phyloP scores from a whole-genome alignment of 345 rosid genomes.

The Raphanus raphanistrum region DNA sequence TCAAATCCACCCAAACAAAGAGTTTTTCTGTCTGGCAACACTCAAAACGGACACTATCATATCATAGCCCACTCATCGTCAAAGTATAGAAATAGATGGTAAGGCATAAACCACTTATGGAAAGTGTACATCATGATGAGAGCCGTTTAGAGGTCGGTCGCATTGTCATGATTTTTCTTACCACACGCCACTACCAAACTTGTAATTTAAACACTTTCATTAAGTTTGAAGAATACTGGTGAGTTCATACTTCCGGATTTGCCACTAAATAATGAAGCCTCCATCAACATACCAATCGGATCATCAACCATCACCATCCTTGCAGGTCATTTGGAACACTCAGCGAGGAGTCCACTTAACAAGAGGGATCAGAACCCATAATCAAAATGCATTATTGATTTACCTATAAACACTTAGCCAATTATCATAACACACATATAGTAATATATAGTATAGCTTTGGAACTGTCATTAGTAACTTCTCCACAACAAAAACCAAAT shows the following conservation, averaged over 20 bases:
- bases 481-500: constrained; percentile 8
- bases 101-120: background rate
- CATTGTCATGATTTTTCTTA: background rate
- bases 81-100: background rate
- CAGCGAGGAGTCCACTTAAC: constrained; percentile 57
- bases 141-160: background rate
- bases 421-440: background rate
- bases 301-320: background rate
- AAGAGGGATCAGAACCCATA: constrained; percentile 32
- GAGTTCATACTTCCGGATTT: background rate
- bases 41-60: background rate
- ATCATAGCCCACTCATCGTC: background rate
- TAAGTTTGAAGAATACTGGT: background rate
- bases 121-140: background rate
- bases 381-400: background rate
- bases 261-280: background rate
- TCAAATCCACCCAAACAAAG: background rate
- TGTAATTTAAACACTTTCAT: background rate
- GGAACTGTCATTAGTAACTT: constrained; percentile 8
- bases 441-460: background rate
- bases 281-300: background rate
- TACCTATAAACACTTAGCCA: background rate
- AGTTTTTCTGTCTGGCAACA: background rate
- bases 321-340: constrained; percentile 38
- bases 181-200: background rate